phyloP scores from a whole-genome alignment of 495 filamentous ascomycete species.

The Hyaloscypha finlandica region DNA sequence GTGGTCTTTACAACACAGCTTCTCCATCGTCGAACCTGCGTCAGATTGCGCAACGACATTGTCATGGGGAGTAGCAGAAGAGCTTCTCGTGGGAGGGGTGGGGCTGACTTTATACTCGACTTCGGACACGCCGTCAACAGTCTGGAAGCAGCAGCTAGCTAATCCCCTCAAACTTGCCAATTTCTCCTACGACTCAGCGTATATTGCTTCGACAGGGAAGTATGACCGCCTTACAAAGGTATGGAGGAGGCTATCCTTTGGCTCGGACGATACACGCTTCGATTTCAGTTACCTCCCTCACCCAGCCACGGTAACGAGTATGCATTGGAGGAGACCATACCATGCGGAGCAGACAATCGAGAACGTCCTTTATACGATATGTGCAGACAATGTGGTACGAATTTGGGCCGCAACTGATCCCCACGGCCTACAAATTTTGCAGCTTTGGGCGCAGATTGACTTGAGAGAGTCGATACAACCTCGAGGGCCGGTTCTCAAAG shows the following conservation, averaged over 20 bases:
- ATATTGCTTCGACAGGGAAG: slow-evolving; percentile 79
- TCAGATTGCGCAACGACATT: slow-evolving; percentile 58
- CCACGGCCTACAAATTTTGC: slow-evolving; percentile 68
- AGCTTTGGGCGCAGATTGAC: slow-evolving; percentile 83
- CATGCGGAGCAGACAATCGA: slow-evolving; percentile 78
- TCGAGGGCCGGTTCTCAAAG: slow-evolving; percentile 35
- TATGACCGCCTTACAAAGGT: slow-evolving; percentile 88
- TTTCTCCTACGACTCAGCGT: slow-evolving; percentile 81
- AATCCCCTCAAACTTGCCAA: slow-evolving; percentile 73
- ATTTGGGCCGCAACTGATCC: slow-evolving; percentile 81
- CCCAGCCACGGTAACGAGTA: slow-evolving; percentile 71
- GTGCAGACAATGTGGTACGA: slow-evolving; percentile 78
- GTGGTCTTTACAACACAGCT: slow-evolving; percentile 49
- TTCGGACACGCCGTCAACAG: slow-evolving; percentile 49
- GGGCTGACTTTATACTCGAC: slow-evolving; percentile 71
- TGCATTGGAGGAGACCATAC: slow-evolving; percentile 82
- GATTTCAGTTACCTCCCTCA: slow-evolving; percentile 90
- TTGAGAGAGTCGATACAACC: slow-evolving; percentile 73
- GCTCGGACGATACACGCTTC: slow-evolving; percentile 79
- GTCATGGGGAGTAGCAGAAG: slow-evolving; percentile 83
- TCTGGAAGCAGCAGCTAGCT: slow-evolving; percentile 76
- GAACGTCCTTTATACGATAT: slow-evolving; percentile 91
- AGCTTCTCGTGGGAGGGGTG: slow-evolving; percentile 75
- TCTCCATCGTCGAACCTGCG: slow-evolving; percentile 34
- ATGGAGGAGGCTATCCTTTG: slow-evolving; percentile 88